Evolutionary conservation across 2,329 filamentous ascomycete species (phyloP).

Genomic region (Daldinia sp.): DNA sequence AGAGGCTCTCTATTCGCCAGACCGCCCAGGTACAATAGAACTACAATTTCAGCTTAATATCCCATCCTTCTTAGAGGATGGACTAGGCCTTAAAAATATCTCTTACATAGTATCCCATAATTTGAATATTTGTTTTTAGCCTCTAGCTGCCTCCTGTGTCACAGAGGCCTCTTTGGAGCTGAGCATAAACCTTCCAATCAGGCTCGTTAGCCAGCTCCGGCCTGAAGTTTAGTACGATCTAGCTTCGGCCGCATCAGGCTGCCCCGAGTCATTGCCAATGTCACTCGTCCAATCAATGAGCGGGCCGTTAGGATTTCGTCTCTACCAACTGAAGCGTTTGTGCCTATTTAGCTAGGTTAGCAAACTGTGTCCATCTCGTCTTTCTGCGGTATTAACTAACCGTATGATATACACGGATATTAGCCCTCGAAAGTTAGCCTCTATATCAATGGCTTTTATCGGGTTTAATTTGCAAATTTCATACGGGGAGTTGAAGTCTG

Average conservation of each 20-base stretch:
- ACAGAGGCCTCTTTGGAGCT: neutral
- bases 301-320: neutral
- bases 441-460: too few species aligned
- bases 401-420: too few species aligned
- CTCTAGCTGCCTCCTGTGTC: neutral
- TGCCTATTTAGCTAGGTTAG: too few species aligned
- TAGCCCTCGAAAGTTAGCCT: too few species aligned
- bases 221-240: conserved; percentile 1
- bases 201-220: neutral
- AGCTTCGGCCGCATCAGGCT: neutral
- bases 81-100: neutral
- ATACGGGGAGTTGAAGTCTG: too few species aligned
- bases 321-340: neutral
- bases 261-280: conserved; percentile 7
- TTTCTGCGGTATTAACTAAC: too few species aligned
- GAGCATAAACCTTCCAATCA: neutral
- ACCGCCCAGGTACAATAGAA: neutral
- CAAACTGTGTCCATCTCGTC: too few species aligned
- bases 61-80: neutral
- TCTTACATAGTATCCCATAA: neutral
- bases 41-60: too few species aligned
- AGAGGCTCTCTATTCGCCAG: neutral
- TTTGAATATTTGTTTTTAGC: neutral
- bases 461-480: too few species aligned
- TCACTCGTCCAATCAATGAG: conserved; percentile 10